A percentile compares a stretch with the other conserved stretches of the same genome.
Evolutionary conservation across 768 basidiomycete species (phyloP).

Genomic region (Steccherinum ochraceum): DNA sequence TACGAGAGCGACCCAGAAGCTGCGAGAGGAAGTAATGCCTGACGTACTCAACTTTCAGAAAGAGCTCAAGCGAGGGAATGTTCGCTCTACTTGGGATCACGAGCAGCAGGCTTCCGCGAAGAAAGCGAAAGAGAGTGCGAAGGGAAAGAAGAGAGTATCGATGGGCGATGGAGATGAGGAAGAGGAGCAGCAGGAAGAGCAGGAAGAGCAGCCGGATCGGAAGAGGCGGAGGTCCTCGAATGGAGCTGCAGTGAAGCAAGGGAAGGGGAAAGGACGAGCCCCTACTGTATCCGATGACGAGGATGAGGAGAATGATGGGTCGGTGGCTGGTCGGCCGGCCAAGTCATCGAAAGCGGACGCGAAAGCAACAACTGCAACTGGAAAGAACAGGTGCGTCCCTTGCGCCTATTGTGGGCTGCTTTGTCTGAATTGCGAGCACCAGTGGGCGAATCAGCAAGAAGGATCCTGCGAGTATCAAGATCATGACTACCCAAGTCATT

Average conservation of each 20-base stretch:
- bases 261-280: conserved; percentile 6
- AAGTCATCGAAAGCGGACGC: conserved; percentile 18
- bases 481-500: conserved; percentile 66
- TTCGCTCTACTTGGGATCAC: conserved; percentile 20
- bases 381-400: conserved; percentile 20
- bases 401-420: not conserved
- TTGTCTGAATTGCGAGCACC: not conserved
- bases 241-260: conserved; percentile 1
- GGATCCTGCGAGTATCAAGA: conserved; percentile 25
- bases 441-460: conserved; percentile 9
- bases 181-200: conserved; percentile 1
- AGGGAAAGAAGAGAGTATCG: conserved; percentile 23
- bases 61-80: conserved; percentile 43
- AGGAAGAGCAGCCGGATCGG: conserved; percentile 18
- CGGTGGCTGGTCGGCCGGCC: conserved; percentile 8
- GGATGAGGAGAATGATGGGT: conserved; percentile 11
- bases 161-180: conserved; percentile 5
- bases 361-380: conserved; percentile 3
- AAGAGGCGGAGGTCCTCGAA: conserved; percentile 17
- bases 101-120: conserved; percentile 13
- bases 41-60: conserved; percentile 66
- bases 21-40: conserved; percentile 62
- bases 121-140: conserved; percentile 11
- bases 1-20: conserved; percentile 39
- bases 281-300: conserved; percentile 5